Evolutionary conservation across 495 filamentous ascomycete species (phyloP).

Genomic region (Cetradonia linearis): DNA sequence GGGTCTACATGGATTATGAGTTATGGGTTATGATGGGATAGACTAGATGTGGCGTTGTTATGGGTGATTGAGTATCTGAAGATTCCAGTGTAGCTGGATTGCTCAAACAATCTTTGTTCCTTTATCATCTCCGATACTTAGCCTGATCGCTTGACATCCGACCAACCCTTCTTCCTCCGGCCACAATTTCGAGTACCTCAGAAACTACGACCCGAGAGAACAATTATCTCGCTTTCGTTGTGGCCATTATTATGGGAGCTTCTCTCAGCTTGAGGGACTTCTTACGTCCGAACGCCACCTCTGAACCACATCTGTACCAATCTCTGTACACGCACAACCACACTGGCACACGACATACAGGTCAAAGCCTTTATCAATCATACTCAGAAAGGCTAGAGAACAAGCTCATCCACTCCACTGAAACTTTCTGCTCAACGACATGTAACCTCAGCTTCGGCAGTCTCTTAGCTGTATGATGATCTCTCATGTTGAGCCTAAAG

Average conservation of each 20-base stretch:
- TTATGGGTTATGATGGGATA: constrained; percentile 8
- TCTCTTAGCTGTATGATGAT: too few species aligned
- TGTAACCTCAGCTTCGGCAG: not conserved
- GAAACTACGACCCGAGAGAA: too few species aligned
- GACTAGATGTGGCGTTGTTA: not conserved
- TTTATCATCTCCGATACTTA: not conserved
- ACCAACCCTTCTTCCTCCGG: too few species aligned
- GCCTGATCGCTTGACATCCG: too few species aligned
- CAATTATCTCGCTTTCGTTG: too few species aligned
- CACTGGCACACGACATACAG: not conserved
- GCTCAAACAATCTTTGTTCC: too few species aligned
- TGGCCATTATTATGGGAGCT: too few species aligned
- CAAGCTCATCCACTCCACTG: not conserved
- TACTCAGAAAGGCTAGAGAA: not conserved
- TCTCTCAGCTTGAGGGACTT: too few species aligned
- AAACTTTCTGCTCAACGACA: not conserved
- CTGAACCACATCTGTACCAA: not conserved
- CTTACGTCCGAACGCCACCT: too few species aligned
- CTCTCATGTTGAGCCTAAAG: not conserved
- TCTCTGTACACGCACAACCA: not conserved
- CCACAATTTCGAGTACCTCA: too few species aligned
- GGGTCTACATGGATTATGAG: constrained; percentile 20
- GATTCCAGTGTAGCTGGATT: not conserved
- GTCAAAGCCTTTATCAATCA: not conserved
- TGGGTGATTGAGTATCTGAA: not conserved